Evolutionary conservation across 2,329 filamentous ascomycete species (phyloP).

Genomic region (Nemania abortiva): DNA sequence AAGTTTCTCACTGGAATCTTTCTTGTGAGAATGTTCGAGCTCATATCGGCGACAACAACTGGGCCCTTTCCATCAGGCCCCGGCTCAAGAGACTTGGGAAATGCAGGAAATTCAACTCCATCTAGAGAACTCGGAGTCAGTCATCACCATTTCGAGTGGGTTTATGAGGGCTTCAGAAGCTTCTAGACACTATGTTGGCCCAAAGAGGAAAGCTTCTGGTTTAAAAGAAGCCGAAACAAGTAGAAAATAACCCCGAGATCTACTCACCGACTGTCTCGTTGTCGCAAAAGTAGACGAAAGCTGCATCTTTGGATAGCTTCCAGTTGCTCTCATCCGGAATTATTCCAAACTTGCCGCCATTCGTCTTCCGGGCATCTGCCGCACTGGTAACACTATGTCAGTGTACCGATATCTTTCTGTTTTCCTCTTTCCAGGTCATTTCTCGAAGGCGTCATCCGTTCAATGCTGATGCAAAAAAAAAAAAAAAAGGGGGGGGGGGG

Average conservation of each 20-base stretch:
- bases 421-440: background rate
- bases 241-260: no score
- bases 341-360: conserved; percentile 83
- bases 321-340: conserved; percentile 81
- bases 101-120: conserved; percentile 85
- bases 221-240: no score
- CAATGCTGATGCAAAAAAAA: background rate
- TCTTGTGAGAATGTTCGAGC: conserved; percentile 89
- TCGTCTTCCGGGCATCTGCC: conserved; percentile 72
- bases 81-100: conserved; percentile 73
- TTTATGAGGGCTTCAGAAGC: no score
- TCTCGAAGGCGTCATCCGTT: background rate
- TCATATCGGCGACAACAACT: conserved; percentile 92
- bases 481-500: background rate
- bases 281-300: conserved; percentile 89
- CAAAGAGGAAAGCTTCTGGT: no score
- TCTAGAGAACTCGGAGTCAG: conserved; percentile 55
- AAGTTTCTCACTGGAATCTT: conserved; percentile 82
- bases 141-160: no score
- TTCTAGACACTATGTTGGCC: no score
- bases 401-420: background rate
- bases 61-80: conserved; percentile 71
- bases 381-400: conserved; percentile 53
- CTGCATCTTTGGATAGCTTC: conserved; percentile 75
- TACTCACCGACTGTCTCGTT: conserved; percentile 85